Evolutionary conservation across 2,329 filamentous ascomycete species (phyloP), one percentile per base, ranked within the genome.

Genomic region (Emergomyces orientalis): DNA sequence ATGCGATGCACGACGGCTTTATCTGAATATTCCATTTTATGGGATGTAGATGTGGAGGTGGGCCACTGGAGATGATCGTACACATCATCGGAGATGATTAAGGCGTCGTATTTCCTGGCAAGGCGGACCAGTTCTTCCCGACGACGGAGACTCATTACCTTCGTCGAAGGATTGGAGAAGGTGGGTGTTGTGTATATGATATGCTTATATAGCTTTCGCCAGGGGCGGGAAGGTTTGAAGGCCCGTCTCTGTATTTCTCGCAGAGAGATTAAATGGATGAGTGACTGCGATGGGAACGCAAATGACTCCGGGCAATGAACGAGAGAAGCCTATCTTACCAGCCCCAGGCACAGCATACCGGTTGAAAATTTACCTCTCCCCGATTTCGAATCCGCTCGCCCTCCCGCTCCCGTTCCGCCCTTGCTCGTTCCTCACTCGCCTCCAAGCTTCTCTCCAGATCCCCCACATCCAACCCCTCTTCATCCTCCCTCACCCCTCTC

Each of bases 61-160:
- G 84, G 82, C 90, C 91, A 97, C 72, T 92, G 89, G 5, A 97
- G 80, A 67, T 93, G 88, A 73, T 97, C 93, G 72, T 99, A 99
- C 11, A 97, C 91, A 73, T 99, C 94, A 76, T 97, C 93, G 58
- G 85, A 85, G 34, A 97, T 81, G 62, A 97, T 76, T n/a, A 97
- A 81, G 7, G 90, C 90, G 73, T 97, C 87, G 72, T 88, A 85
- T 63, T 86, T 80, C 63, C 93, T 83, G 0, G 93, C 93, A 7
- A 97, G 76, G n/a, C 79, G 78, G 30, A 97, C 86, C 3, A 97
- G 81, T 13, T 79, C 79, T 66, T 86, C 77, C 3, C 94, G 84
- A 34, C 88, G 83, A 22, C 76, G 72, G 3, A 91, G 74, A 17
- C 87, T 86, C 86, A 95, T 93, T 2, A 90, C 91, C 71, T 88